These are phyloP conservation scores for Linderina pennispora DNA, from an alignment of 192 early-diverging fungal species.

Conservation along the genomic window DNA sequence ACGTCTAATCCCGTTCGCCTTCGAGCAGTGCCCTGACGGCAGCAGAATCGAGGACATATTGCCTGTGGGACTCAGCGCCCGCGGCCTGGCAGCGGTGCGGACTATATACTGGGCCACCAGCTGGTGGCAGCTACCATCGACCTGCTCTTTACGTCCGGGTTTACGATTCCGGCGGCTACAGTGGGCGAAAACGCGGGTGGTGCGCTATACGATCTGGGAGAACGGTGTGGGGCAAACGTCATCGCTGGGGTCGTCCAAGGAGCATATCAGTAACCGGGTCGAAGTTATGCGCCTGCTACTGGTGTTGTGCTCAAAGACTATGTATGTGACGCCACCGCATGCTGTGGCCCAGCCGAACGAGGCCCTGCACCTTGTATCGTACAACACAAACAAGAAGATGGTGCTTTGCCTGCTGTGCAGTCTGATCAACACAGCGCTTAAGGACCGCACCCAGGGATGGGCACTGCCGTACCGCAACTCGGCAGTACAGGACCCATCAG, in stretches of 20 bases:
- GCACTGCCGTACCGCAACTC: slow-evolving; percentile 85
- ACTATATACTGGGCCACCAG: slow-evolving; percentile 47
- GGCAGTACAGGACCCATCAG: slow-evolving; percentile 62
- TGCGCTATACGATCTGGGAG: slow-evolving; percentile 71
- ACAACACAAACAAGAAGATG: slow-evolving; percentile 52
- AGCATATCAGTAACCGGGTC: slow-evolving; percentile 65
- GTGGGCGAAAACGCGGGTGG: slow-evolving; percentile 39
- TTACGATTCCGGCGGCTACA: slow-evolving; percentile 56
- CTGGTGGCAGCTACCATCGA: slow-evolving; percentile 50
- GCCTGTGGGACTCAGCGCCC: slow-evolving; percentile 36
- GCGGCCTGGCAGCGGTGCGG: slow-evolving; percentile 35
- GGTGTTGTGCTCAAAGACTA: slow-evolving; percentile 69
- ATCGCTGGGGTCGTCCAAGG: slow-evolving; percentile 60
- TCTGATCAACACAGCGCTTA: slow-evolving; percentile 74
- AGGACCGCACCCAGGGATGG: slow-evolving; percentile 84
- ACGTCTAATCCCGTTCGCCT: slow-evolving; percentile 78
- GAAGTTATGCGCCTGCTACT: slow-evolving; percentile 76
- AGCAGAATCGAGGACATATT: slow-evolving; percentile 28
- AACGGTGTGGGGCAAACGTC: slow-evolving; percentile 68
- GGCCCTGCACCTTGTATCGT: slow-evolving; percentile 31
- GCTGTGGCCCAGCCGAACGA: slow-evolving; percentile 19
- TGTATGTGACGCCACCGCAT: slow-evolving; percentile 59
- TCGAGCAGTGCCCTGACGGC: slow-evolving; percentile 50
- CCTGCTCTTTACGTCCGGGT: slow-evolving; percentile 61
- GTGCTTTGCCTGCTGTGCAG: slow-evolving; percentile 78